Evolutionary conservation across 2,329 filamentous ascomycete species (phyloP), one percentile per base, ranked within the genome.

Genomic region (Scolecobasidium constrictum): DNA sequence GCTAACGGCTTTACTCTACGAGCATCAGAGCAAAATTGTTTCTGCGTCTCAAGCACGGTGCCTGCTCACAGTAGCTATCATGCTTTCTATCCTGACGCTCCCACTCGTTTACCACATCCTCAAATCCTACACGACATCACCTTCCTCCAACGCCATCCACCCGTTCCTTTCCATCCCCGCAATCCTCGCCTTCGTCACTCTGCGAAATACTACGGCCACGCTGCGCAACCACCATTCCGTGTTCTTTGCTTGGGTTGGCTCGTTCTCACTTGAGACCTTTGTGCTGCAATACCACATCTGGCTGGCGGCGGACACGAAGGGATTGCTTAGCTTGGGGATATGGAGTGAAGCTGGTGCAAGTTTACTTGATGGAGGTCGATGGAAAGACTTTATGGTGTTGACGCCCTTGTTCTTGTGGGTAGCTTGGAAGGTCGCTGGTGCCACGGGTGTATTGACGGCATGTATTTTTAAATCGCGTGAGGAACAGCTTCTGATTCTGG

Each of bases 251-350:
- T 73, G 66, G 60, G 56, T 81, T 3, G 77, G 78, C 2, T 61
- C 63, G 4, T 70, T 68, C 45, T 74, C 74, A 0, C 65, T 78
- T 1, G 77, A 81, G 56, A 70, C 73, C 1, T 78, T 74, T 48
- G 63, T 77, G 4, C 58, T 81, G 31, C 74, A 79, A 48, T 71
- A 71, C 52, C 78, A 82, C 53, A 64, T 78, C 42, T 78, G 73
- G 68, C 66, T 81, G 6, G 74, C 73, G 2, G 73, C 68, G 3
- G 74, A 81, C 49, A 70, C 72, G 2, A 69, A 66, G 22, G 73
- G 71, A 0, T 49, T 73, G 4, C 62, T 81, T 5, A 52, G 63
- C 41, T 47, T 52, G 51, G 51, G 65, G 45, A 42, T 54, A 50
- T 49, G 61, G 46, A 45, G 53, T 40, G 48, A 50, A 16, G 41